Base-by-base conservation (phyloP, 495 filamentous ascomycete species). In the Barbatosphaeria neglecta region DNA sequence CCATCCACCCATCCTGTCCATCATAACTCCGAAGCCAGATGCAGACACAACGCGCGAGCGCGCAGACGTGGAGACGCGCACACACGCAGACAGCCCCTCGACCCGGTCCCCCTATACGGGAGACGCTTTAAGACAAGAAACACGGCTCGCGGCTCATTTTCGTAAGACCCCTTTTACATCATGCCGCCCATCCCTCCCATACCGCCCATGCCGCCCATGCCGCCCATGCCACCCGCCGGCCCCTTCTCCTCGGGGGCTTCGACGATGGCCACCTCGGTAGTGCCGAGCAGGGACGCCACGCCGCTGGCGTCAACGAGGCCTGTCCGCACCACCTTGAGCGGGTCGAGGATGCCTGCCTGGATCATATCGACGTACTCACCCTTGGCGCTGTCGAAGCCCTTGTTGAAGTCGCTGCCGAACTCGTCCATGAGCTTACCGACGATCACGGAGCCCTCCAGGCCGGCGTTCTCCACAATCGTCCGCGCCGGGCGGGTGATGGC, bases 351-450 rank as follows among this genome's bases (percentile, higher is more conserved):
- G 83, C 92, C 92, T 48, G 86, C 76, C 51, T 80, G 65, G 65
- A 98, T 95, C 92, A 98, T 97, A 73, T 98, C 90, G 53, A 96
- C 87, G 69, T 94, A 97, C 72, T 95, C 87, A 67, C 90, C 85
- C 75, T 88, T 95, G 60, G 86, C 69, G 72, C 87, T 90, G 76
- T 98, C 86, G 73, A 81, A 98, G 52, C 92, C 92, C 72, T 86
- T 90, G 83, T 97, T 94, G 81, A 98, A 98, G 71, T 98, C 89
- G 50, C 62, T 65, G 59, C 80, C 87, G 60, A 75, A 90, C 68
- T 98, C 93, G 58, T 97, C 92, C 64, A 84, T 93, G 48, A 98
- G 81, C 81, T 98, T 98, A 66, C 92, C 92, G 60, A 98, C 88
- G 50, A 97, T 81, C 46, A 98, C 92, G 48, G 86, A 90, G 51